Base-by-base conservation (phyloP, 1,284 basidiomycete genomes). In the Heliocybe sulcata region DNA sequence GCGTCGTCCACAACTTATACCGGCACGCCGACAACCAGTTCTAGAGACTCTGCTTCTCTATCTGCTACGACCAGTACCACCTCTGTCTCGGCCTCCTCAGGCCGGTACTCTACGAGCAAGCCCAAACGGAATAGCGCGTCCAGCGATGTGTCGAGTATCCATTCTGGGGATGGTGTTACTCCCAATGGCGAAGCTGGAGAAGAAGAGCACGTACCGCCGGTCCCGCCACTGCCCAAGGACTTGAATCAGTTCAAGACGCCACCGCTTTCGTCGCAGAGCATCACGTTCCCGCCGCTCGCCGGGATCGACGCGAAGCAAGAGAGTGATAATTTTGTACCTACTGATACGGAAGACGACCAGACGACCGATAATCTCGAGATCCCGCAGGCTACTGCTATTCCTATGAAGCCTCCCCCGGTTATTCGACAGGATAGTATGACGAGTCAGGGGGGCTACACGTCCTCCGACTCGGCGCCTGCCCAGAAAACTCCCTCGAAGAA, bases 181-280 rank as follows among this genome's bases (percentile, higher is more conserved):
- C 69, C 74, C 47, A 77, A 77, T 56, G 77, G 74, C 45, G 89
- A 91, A 57, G 69, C 67, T 35, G 66, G 71, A 45, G 87, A 89
- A 56, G 83, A 84, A 57, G 70, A 73, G 58, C 63, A 72, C 56
- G 94, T 98, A 4, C 96, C 97, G 1, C 96, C 96, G 22, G 97
- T 99, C 1, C 96, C 96, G 31, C 96, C 97, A 45, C 73, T 99
- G 20, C 96, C 96, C 35, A 98, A 97, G 72, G 92, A 94, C 61
- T 71, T 93, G 59, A 87, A 90, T 35, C 81, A 73, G 19, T 94
- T 87, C 71, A 83, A 85, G 58, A 87, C 91, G 4, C 84, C 80
- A 27, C 80, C 77, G 35, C 72, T 77, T 45, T 79, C 79, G 55
- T 77, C 83, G 14, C 71, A 77, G 19, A 72, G 74, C 33, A 65